phyloP scores from a whole-genome alignment of 2,329 filamentous ascomycete species.

The Fusarium protoensiforme region DNA sequence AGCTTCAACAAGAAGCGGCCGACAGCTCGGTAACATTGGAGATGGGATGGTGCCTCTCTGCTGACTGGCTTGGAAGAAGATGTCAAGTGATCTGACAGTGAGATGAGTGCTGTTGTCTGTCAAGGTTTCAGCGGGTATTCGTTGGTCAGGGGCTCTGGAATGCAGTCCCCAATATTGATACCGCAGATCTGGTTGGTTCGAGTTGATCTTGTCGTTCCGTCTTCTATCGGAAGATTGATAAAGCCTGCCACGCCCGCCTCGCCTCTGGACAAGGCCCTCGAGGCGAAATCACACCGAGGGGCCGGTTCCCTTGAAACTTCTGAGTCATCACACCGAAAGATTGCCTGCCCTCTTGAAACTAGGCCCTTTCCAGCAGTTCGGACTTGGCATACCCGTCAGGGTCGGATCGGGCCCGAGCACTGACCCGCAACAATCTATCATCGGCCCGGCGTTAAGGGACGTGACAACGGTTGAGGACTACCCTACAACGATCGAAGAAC shows the following conservation, averaged over 20 bases:
- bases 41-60: constrained; percentile 1
- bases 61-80: not conserved
- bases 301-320: not conserved
- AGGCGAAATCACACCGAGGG: not conserved
- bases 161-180: not conserved
- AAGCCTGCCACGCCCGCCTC: not conserved
- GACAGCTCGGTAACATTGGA: not conserved
- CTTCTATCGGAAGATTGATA: not conserved
- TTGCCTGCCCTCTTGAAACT: not conserved
- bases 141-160: not conserved
- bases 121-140: not conserved
- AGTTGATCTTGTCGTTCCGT: not conserved
- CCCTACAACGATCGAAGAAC: not conserved
- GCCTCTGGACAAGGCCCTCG: not conserved
- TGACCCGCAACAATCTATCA: not conserved
- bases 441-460: not conserved
- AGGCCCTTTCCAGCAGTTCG: not conserved
- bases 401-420: not conserved
- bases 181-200: not conserved
- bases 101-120: not conserved
- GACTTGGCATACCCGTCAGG: not conserved
- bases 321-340: not conserved
- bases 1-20: constrained; percentile 22
- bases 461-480: not conserved
- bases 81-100: not conserved